Evolutionary conservation across 129 eudicot species (phyloP).

Genomic region (Kitagawia praeruptora): DNA sequence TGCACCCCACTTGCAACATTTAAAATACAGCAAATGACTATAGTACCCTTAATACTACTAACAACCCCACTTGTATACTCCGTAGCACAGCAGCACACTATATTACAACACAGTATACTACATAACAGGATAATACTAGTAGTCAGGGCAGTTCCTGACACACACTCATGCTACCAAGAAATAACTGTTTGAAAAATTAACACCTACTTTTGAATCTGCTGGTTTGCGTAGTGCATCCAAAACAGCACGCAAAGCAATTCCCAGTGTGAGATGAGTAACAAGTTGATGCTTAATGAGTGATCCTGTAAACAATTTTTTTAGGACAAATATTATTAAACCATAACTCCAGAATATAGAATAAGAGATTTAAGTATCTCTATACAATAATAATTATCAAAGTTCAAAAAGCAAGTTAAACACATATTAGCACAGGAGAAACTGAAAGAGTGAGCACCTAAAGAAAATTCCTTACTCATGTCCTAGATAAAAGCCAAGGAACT

Average conservation of each 20-base stretch:
- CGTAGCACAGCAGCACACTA: no score
- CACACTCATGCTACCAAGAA: neutral
- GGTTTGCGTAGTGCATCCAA: conserved; percentile 87
- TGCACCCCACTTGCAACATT: no score
- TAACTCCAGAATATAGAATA: neutral
- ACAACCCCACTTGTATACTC: no score
- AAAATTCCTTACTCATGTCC: neutral
- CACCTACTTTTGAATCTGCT: conserved; percentile 79
- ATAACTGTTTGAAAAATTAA: conserved; percentile 3
- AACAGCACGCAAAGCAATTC: conserved; percentile 89
- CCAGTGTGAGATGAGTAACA: conserved; percentile 86
- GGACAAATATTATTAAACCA: neutral
- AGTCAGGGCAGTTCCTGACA: no score
- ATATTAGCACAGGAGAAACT: neutral
- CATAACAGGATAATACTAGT: no score
- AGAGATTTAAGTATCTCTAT: neutral
- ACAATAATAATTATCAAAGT: neutral
- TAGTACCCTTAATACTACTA: no score
- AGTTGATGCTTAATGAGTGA: conserved; percentile 81
- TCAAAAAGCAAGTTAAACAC: neutral
- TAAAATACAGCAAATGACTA: no score
- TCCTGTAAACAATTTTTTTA: conserved; percentile 39
- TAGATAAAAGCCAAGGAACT: conserved; percentile 5
- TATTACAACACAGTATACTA: no score
- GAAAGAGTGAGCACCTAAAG: neutral